Percentiles rank a stretch among this genome's conserved stretches.
phyloP scores from a whole-genome alignment of 2,329 filamentous ascomycete genomes.

The Berkeleyomyces rouxiae region DNA sequence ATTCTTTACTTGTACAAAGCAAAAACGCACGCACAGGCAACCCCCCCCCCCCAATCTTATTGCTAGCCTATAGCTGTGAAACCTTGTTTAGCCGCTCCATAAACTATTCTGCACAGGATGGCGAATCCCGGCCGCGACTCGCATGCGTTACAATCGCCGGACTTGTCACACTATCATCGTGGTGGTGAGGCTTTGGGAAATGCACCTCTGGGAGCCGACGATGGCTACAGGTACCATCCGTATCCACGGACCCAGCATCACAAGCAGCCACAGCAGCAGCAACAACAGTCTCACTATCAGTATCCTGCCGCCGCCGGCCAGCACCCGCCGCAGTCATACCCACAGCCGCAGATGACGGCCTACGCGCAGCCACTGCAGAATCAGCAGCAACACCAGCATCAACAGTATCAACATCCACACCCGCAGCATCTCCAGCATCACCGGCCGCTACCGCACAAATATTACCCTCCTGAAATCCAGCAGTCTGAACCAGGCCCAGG shows the following conservation, averaged over 20 bases:
- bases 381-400: neutral
- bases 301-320: neutral
- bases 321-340: neutral
- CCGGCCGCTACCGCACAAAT: slow-evolving; percentile 18
- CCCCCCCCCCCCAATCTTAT: too few species aligned
- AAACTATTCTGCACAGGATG: neutral
- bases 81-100: too few species aligned
- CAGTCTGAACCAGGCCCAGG: slow-evolving; percentile 14
- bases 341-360: neutral
- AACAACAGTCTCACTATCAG: neutral
- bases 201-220: neutral
- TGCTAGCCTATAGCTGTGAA: too few species aligned
- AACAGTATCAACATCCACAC: neutral
- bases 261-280: neutral
- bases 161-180: neutral
- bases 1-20: neutral
- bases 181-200: neutral
- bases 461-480: slow-evolving; percentile 16
- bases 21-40: too few species aligned
- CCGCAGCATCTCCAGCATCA: slow-evolving; percentile 1
- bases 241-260: neutral
- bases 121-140: neutral
- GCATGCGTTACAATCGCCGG: neutral
- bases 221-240: neutral
- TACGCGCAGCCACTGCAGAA: neutral